These are phyloP conservation scores for Lizonia empirigonia DNA, from an alignment of 2,329 filamentous ascomycete species.

Conservation along the genomic window DNA sequence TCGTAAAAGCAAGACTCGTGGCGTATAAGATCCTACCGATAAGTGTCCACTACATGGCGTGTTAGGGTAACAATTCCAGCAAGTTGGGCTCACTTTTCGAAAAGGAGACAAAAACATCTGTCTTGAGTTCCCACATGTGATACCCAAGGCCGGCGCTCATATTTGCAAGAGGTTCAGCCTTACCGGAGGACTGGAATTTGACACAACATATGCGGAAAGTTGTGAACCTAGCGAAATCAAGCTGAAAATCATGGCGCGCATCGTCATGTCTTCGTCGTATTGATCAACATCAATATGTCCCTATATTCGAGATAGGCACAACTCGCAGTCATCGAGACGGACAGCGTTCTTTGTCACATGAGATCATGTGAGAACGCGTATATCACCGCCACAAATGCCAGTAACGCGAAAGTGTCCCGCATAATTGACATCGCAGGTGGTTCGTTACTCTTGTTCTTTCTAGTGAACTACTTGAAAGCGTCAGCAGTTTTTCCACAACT, in stretches of 20 bases:
- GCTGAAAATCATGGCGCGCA: neutral
- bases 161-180: neutral
- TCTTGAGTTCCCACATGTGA: slow-evolving; percentile 4
- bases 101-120: slow-evolving; percentile 6
- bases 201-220: neutral
- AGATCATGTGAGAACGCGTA: slow-evolving; percentile 11
- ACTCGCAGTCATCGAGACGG: slow-evolving; percentile 9
- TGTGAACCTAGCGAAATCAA: neutral
- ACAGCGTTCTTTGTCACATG: slow-evolving; percentile 7
- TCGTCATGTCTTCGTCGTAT: neutral
- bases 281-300: no score
- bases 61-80: neutral
- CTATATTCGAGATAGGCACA: no score
- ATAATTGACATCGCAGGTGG: no score
- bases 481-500: no score
- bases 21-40: slow-evolving; percentile 9
- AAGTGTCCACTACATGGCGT: neutral
- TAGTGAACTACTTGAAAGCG: no score
- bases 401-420: no score
- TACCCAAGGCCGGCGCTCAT: slow-evolving; percentile 15
- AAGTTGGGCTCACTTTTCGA: neutral
- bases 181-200: neutral
- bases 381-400: slow-evolving; percentile 3
- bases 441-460: no score
- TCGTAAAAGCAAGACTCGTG: slow-evolving; percentile 15